A percentile compares a stretch with the other conserved stretches of the same genome.
Evolutionary conservation across 1,284 basidiomycete species (phyloP).

Genomic region (Tranzscheliella williamsii): DNA sequence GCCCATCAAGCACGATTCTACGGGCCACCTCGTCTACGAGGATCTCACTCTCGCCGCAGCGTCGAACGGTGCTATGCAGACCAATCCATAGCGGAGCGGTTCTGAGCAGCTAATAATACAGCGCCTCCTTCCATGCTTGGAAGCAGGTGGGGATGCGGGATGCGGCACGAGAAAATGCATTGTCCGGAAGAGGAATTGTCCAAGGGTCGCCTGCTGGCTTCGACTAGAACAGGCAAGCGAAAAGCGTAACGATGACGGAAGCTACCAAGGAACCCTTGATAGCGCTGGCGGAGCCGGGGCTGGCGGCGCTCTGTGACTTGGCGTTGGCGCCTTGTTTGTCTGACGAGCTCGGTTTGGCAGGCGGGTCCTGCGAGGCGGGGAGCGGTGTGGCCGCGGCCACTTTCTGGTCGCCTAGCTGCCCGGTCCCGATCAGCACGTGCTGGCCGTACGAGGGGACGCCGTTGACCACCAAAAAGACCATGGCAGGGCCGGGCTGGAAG

Average conservation of each 20-base stretch:
- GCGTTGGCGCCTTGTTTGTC: not conserved
- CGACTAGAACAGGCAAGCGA: not conserved
- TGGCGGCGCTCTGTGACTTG: not conserved
- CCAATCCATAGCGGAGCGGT: too few relatives aligned
- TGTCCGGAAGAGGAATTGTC: too few relatives aligned
- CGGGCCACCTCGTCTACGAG: too few relatives aligned
- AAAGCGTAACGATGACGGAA: not conserved
- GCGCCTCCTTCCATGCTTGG: too few relatives aligned
- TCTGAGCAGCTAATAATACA: too few relatives aligned
- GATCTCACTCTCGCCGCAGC: too few relatives aligned
- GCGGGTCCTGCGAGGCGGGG: constrained; percentile 24
- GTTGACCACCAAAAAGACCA: constrained; percentile 72
- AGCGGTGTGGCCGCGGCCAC: constrained; percentile 10
- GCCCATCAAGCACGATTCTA: too few relatives aligned
- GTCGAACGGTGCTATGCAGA: too few relatives aligned
- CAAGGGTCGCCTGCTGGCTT: too few relatives aligned
- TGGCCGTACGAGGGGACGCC: constrained; percentile 71
- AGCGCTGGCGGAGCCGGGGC: not conserved
- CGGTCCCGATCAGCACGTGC: constrained; percentile 63
- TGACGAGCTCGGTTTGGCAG: constrained; percentile 10
- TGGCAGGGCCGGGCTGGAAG: constrained; percentile 80
- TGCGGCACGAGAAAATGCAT: too few relatives aligned
- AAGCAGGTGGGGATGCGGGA: too few relatives aligned
- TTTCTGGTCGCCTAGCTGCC: constrained; percentile 33
- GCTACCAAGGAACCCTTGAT: not conserved